Conservation (phyloP, 1,284 basidiomycete genomes). For the Ustilago crameri region DNA sequence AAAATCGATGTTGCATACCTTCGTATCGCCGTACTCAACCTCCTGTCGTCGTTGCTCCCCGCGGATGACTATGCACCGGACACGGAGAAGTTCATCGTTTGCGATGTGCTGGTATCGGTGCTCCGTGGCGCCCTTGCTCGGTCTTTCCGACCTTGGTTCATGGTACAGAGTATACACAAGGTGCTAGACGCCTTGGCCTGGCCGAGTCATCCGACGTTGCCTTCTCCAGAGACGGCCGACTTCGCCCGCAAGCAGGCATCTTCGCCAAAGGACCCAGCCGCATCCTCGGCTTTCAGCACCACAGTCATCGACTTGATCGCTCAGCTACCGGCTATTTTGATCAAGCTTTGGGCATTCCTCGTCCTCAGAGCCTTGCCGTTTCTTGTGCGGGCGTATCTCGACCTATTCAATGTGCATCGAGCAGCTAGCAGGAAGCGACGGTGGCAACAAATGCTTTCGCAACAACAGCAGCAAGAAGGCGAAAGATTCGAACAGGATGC, state of each 20-base stretch:
- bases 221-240: background rate
- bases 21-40: constrained; percentile 28
- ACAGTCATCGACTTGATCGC: constrained; percentile 6
- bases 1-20: constrained; percentile 40
- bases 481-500: background rate
- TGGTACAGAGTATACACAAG: constrained; percentile 49
- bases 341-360: constrained; percentile 28
- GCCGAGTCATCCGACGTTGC: constrained; percentile 14
- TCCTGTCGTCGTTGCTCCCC: constrained; percentile 39
- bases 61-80: constrained; percentile 44
- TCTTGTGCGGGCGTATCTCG: constrained; percentile 34
- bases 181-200: constrained; percentile 32
- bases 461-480: constrained; percentile 2
- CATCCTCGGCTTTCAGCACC: background rate
- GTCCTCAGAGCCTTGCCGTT: constrained; percentile 26
- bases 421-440: constrained; percentile 17
- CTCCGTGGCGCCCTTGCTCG: constrained; percentile 37
- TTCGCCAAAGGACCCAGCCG: background rate
- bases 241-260: background rate
- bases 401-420: constrained; percentile 46
- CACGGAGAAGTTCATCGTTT: constrained; percentile 48
- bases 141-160: constrained; percentile 45
- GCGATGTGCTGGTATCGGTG: constrained; percentile 47
- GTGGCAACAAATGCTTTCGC: constrained; percentile 6
- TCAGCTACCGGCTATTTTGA: constrained; percentile 18